Base-by-base conservation (phyloP, 345 rosid species). In the Brassica napus region DNA sequence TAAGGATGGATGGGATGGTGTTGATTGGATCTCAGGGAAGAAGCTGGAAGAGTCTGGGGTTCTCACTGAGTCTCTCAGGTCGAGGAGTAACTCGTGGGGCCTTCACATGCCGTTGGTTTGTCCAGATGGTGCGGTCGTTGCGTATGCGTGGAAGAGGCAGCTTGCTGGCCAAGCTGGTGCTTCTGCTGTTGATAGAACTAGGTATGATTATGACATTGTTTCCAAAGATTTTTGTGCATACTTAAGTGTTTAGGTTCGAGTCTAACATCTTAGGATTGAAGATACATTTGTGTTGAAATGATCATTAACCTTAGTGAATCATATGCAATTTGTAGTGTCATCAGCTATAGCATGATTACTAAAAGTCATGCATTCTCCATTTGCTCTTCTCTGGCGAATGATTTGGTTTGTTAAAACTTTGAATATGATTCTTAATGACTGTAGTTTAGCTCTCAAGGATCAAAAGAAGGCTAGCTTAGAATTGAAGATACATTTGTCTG, bases 111-210 rank as follows among this genome's bases (percentile, higher is more conserved):
- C 98, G 0, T 30, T 94, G 84, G 98, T 91, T 52, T 94, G 98
- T 82, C 98, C 98, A 0, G 99, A 95, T 78, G 99, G 99, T 9
- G 98, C 97, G 0, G 98, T 93, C 0, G 99, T 95, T 6, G 99
- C 96, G 0, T 95, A 95, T 80, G 98, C 99, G 49, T 93, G 99
- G 98, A 95, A 95, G 73, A 88, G 99, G 5, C 99, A 95, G 69
- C 92, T 95, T 6, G 98, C 99, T n/a, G 98, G 99, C 14, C 99
- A 95, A 85, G 98, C 98, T 62, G 99, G 99, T 82, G 97, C 99
- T 3, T 92, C 99, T 79, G 97, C 99, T 32, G 99, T 95, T 31
- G 99, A 95, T 76, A 86, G 98, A 82, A 89, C 98, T 57, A 91
- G 99, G 98, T 49, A 1, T n/a, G n/a, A n/a, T n/a, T n/a, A n/a